phyloP scores from a whole-genome alignment of 2,329 filamentous ascomycete species.

The Penicillium decumbens region DNA sequence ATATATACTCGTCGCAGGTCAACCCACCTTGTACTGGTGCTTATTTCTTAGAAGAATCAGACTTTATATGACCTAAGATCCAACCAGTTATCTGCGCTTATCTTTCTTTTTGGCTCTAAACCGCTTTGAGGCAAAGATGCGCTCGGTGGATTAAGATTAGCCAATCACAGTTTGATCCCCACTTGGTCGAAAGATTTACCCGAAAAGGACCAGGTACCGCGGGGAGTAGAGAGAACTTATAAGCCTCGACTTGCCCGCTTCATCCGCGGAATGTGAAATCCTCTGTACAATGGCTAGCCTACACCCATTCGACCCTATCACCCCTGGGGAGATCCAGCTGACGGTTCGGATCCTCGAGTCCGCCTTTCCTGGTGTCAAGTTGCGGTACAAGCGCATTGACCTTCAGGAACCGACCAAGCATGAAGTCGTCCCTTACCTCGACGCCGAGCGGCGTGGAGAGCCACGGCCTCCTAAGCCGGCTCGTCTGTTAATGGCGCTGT shows the following conservation, averaged over 20 bases:
- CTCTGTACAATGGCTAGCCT: conserved; percentile 21
- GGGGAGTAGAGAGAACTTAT: conserved; percentile 3
- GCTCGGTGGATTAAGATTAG: conserved; percentile 5
- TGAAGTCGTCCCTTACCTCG: conserved; percentile 56
- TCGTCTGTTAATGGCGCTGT: conserved; percentile 52
- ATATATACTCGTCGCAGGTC: no score
- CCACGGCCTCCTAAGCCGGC: conserved; percentile 49
- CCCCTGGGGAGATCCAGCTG: conserved; percentile 38
- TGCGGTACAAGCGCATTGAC: conserved; percentile 62
- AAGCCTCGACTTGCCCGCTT: conserved; percentile 2
- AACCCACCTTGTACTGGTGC: no score
- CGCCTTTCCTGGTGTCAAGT: conserved; percentile 32
- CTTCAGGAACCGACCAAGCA: conserved; percentile 61
- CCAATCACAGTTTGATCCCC: conserved; percentile 11
- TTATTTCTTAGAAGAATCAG: no score
- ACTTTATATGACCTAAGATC: no score
- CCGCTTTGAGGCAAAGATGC: conserved; percentile 14
- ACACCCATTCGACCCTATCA: conserved; percentile 42
- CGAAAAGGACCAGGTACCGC: conserved; percentile 3
- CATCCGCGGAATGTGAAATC: neutral
- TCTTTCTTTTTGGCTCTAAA: conserved; percentile 11
- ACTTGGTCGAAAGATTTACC: conserved; percentile 15
- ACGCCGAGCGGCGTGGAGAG: conserved; percentile 55
- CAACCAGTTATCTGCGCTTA: neutral
- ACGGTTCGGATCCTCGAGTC: conserved; percentile 38